These are phyloP conservation scores for Suillus alpinus DNA, from an alignment of 768 basidiomycete genomes.

Conservation along the genomic window DNA sequence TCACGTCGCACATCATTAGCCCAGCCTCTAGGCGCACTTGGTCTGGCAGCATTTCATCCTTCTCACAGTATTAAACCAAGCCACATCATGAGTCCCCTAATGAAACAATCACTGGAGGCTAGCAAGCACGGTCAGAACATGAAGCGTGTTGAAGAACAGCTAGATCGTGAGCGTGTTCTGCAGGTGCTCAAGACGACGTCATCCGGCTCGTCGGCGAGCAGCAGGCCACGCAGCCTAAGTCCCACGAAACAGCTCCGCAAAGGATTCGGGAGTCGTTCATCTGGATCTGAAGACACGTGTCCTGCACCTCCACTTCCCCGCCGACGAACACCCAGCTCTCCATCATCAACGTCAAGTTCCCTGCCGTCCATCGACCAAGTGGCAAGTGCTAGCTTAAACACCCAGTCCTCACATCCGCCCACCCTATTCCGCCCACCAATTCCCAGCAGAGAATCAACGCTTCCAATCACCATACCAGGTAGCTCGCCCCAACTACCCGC, in stretches of 20 bases:
- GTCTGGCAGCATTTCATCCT: slow-evolving; percentile 7
- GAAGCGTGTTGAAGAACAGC: slow-evolving; percentile 64
- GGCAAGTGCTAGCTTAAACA: slow-evolving; percentile 33
- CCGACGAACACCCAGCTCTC: slow-evolving; percentile 32
- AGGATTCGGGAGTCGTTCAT: not conserved
- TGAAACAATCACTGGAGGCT: slow-evolving; percentile 72
- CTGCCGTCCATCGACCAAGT: slow-evolving; percentile 41
- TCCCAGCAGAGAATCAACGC: slow-evolving; percentile 16
- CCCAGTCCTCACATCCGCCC: slow-evolving; percentile 8
- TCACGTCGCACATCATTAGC: slow-evolving; percentile 17
- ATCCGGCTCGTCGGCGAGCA: slow-evolving; percentile 19
- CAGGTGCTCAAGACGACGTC: slow-evolving; percentile 69
- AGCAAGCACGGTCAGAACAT: slow-evolving; percentile 67
- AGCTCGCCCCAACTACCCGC: slow-evolving; percentile 32
- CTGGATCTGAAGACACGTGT: slow-evolving; percentile 20
- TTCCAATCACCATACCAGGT: slow-evolving; percentile 23
- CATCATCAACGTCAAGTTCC: slow-evolving; percentile 34
- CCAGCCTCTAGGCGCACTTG: slow-evolving; percentile 6
- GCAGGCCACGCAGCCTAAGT: slow-evolving; percentile 30
- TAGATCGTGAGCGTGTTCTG: slow-evolving; percentile 68
- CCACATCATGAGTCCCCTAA: slow-evolving; percentile 63
- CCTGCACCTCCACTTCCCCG: slow-evolving; percentile 34
- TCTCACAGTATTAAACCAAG: slow-evolving; percentile 24
- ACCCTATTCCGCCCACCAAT: slow-evolving; percentile 20
- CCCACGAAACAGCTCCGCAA: slow-evolving; percentile 22